phyloP scores from a whole-genome alignment of 2,329 filamentous ascomycete species.

The Fusarium sp. region DNA sequence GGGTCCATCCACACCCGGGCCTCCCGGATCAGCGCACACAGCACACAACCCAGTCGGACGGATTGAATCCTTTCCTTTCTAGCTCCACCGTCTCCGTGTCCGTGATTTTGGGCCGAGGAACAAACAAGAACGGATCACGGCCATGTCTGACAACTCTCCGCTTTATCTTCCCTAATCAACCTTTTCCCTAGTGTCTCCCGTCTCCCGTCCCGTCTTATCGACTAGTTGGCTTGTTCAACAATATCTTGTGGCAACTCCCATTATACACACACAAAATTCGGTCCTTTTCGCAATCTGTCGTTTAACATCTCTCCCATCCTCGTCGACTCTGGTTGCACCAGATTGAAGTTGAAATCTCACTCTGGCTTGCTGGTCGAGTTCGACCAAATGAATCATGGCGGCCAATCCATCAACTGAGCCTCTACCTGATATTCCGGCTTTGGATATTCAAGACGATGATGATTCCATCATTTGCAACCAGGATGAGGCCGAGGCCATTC shows the following conservation, averaged over 20 bases:
- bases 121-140: constrained; percentile 14
- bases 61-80: constrained; percentile 22
- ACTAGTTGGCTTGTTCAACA: constrained; percentile 16
- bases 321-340: constrained; percentile 1
- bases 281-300: constrained; percentile 14
- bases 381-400: constrained; percentile 24
- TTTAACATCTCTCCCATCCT: constrained; percentile 8
- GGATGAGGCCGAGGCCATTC: constrained; percentile 71
- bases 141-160: constrained; percentile 30
- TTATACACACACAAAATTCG: constrained; percentile 6
- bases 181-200: constrained; percentile 13
- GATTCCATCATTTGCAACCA: constrained; percentile 57
- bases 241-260: constrained; percentile 17
- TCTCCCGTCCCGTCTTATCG: not conserved
- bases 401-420: constrained; percentile 20
- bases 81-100: constrained; percentile 39
- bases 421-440: constrained; percentile 9
- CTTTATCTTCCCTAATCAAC: constrained; percentile 29
- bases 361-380: not conserved
- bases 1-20: constrained; percentile 46
- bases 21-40: constrained; percentile 45
- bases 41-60: constrained; percentile 34
- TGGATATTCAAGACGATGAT: constrained; percentile 37
- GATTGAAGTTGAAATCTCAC: not conserved
- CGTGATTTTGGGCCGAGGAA: constrained; percentile 30